Percentiles rank a stretch among this genome's conserved stretches.
Evolutionary conservation across 164 flowering plant genomes (phyloP).

Genomic region (Liquidambar formosana): DNA sequence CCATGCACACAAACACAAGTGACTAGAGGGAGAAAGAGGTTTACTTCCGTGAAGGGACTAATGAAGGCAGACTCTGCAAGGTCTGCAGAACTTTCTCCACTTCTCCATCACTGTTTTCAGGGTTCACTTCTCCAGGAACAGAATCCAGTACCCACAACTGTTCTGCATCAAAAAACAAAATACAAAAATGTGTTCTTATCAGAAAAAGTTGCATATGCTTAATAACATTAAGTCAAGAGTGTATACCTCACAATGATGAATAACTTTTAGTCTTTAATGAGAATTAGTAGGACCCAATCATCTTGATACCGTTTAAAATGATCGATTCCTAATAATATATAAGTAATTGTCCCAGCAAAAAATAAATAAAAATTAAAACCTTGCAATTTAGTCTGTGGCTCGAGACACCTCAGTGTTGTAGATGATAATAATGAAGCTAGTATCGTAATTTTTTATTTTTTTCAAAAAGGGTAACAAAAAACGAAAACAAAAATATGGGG

Average conservation of each 20-base stretch:
- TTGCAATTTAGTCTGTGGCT: no score
- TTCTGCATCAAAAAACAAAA: constrained; percentile 56
- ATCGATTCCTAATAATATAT: background rate
- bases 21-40: constrained; percentile 1
- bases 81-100: constrained; percentile 82
- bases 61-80: constrained; percentile 70
- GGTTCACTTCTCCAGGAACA: constrained; percentile 74
- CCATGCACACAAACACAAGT: background rate
- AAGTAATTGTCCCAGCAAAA: background rate
- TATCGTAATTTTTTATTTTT: no score
- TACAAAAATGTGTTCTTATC: constrained; percentile 1
- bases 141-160: constrained; percentile 98
- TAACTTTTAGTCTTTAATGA: background rate
- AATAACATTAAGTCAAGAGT: no score
- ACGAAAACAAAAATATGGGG: background rate
- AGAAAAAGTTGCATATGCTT: constrained; percentile 2
- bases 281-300: background rate
- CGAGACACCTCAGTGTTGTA: no score
- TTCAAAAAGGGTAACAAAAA: no score
- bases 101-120: constrained; percentile 64
- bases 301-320: no score
- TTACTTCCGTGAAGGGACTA: constrained; percentile 79
- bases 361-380: no score
- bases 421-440: no score
- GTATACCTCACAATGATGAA: no score